phyloP scores from a whole-genome alignment of 345 rosid genomes.

The Melastoma malabathricum region DNA sequence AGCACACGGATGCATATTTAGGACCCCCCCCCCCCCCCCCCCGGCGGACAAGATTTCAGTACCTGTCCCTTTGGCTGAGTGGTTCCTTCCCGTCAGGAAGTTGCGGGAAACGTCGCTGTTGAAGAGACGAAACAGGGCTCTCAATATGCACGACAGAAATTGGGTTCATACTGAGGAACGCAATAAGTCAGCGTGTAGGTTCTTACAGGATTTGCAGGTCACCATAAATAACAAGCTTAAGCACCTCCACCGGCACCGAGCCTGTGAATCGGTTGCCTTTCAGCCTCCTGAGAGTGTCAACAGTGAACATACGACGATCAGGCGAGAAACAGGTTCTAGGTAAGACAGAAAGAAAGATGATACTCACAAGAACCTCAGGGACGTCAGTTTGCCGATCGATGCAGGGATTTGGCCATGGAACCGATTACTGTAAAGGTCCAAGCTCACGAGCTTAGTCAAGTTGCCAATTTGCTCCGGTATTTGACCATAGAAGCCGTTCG shows the following conservation, averaged over 20 bases:
- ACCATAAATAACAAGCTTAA: constrained; percentile 17
- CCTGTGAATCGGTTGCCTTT: constrained; percentile 30
- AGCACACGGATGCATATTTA: too few species aligned
- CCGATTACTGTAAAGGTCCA: constrained; percentile 22
- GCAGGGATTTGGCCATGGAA: constrained; percentile 27
- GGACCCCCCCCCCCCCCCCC: too few species aligned
- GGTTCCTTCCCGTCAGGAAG: constrained; percentile 18
- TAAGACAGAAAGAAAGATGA: too few species aligned
- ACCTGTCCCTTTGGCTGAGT: constrained; percentile 15
- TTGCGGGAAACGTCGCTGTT: constrained; percentile 35
- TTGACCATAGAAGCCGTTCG: constrained; percentile 16
- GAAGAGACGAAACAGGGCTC: neutral
- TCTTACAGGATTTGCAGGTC: constrained; percentile 26
- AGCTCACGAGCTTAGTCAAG: constrained; percentile 20
- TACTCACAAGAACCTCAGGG: constrained; percentile 24
- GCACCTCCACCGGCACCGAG: constrained; percentile 15
- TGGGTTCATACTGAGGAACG: too few species aligned
- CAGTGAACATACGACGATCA: neutral
- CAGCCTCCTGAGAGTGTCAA: constrained; percentile 20
- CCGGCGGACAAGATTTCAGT: constrained; percentile 20
- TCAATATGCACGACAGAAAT: too few species aligned
- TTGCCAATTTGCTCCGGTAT: constrained; percentile 28
- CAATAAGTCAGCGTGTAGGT: neutral
- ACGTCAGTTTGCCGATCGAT: constrained; percentile 23
- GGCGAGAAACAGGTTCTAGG: neutral